Evolutionary conservation across 163 green algal species (phyloP).

Genomic region (Volvox carteri): DNA sequence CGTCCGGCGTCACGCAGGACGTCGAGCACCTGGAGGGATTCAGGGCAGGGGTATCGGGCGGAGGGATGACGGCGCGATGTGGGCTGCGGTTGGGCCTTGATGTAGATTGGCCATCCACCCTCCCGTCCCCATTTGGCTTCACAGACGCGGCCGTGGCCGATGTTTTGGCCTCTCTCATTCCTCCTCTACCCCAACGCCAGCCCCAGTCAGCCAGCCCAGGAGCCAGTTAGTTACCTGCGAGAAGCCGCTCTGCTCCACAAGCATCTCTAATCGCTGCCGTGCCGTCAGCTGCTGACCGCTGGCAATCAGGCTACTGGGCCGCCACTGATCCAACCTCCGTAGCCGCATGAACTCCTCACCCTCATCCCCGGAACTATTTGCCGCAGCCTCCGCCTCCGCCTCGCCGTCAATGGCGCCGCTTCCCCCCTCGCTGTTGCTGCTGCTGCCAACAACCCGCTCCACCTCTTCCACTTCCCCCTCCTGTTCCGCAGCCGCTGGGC

Average conservation of each 20-base stretch:
- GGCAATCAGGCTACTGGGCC: neutral
- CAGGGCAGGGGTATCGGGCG: too few species aligned
- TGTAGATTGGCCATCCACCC: too few species aligned
- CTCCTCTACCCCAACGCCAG: neutral
- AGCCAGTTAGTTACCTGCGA: too few species aligned
- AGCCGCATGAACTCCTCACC: neutral
- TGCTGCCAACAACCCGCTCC: too few species aligned
- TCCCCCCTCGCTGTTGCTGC: neutral
- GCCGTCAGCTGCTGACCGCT: constrained; percentile 17
- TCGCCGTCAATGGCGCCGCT: neutral
- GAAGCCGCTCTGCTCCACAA: constrained; percentile 42
- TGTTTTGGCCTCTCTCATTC: too few species aligned
- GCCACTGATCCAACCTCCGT: constrained; percentile 20
- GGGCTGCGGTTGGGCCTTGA: too few species aligned
- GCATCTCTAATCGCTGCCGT: constrained; percentile 27
- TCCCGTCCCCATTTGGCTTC: too few species aligned
- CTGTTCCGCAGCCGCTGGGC: neutral
- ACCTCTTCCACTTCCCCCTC: neutral
- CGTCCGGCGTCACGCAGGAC: constrained; percentile 18
- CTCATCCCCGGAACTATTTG: too few species aligned
- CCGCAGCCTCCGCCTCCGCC: too few species aligned
- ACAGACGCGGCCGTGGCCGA: too few species aligned
- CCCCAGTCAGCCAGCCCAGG: neutral
- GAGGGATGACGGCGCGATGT: too few species aligned
- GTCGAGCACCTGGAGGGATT: constrained; percentile 44